A percentile compares a stretch with the other conserved stretches of the same genome.
Conservation (phyloP, 805 yeast genomes). For the Spathaspora girioi region DNA sequence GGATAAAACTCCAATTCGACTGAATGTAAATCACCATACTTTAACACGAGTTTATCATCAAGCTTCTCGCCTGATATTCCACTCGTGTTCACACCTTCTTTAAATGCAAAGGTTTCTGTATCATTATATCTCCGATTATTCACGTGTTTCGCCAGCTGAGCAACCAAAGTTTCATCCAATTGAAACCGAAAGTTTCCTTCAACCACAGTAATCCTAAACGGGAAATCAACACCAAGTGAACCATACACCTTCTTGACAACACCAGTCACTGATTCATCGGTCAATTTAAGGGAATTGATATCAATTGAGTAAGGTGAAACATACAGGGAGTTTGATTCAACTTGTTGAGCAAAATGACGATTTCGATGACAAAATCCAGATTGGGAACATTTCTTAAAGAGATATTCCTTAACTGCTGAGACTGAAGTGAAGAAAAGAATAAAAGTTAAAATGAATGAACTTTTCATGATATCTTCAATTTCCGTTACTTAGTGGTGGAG, state of each 20-base stretch:
- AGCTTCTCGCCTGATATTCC: background rate
- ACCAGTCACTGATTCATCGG: constrained; percentile 1
- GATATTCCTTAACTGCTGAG: constrained; percentile 51
- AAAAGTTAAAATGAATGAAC: background rate
- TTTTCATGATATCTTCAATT: background rate
- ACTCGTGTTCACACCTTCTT: background rate
- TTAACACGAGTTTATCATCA: background rate
- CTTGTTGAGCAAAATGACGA: constrained; percentile 53
- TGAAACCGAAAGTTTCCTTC: constrained; percentile 58
- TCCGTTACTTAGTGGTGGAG: too few species aligned
- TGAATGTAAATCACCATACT: constrained; percentile 18
- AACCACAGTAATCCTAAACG: constrained; percentile 56
- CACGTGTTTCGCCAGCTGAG: constrained; percentile 16
- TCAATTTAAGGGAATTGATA: background rate
- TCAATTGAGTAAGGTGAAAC: constrained; percentile 23
- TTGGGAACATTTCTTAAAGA: constrained; percentile 74
- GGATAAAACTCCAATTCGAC: constrained; percentile 45
- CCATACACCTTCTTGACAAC: constrained; percentile 1
- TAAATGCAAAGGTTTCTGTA: constrained; percentile 58
- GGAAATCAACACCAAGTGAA: constrained; percentile 34
- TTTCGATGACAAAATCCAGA: constrained; percentile 85
- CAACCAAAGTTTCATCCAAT: constrained; percentile 55
- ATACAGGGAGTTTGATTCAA: constrained; percentile 6
- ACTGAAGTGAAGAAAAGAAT: constrained; percentile 8
- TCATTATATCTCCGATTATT: constrained; percentile 55